Evolutionary conservation across 768 basidiomycete species (phyloP), one percentile per base, ranked within the genome.

Genomic region (Suillus spraguei): DNA sequence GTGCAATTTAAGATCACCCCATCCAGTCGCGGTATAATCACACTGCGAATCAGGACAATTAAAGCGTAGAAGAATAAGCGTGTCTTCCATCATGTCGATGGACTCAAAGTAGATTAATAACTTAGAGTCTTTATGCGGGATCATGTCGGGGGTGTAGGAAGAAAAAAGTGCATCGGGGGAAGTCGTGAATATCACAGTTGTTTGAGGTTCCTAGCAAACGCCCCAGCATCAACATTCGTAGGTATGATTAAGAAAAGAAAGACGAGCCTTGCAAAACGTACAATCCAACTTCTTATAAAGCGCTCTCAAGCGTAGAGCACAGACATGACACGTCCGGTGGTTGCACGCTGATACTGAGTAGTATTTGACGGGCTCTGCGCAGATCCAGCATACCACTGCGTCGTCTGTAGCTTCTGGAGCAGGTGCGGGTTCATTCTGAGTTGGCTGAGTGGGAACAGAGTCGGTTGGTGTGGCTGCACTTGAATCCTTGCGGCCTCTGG

Each of bases 301-400:
- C 4, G 94, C 94, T 44, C 97, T 79, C 35, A 99, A 76, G 8
- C 97, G 86, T 59, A 98, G 77, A 0, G 92, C 89, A 71, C 97
- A 99, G 64, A 96, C 89, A 76, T 97, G 95, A 80, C 97, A 99
- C 4, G 94, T 98, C 59, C 92, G 82, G 72, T 99, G 97, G 73
- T 94, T 94, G 78, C 97, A 99, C 61, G 90, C 85, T 20, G 95
- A 90, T 36, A 97, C 78, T 7, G 93, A 86, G 74, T 89, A 95
- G 72, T 94, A 97, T 71, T 91, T 95, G 76, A 97, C 88, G 5
- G 90, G 89, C 70, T 98, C 95, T 1, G 95, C 95, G 71, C 97
- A 97, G 76, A 98, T 98, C 85, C 88, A 97, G 78, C 97, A 98
- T 13, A 89, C 74, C 58, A 74, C 76, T 35, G 67, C 70, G 20